Evolutionary conservation across 1,284 basidiomycete species (phyloP), one percentile per base, ranked within the genome.

Genomic region (Marasmius sp.): DNA sequence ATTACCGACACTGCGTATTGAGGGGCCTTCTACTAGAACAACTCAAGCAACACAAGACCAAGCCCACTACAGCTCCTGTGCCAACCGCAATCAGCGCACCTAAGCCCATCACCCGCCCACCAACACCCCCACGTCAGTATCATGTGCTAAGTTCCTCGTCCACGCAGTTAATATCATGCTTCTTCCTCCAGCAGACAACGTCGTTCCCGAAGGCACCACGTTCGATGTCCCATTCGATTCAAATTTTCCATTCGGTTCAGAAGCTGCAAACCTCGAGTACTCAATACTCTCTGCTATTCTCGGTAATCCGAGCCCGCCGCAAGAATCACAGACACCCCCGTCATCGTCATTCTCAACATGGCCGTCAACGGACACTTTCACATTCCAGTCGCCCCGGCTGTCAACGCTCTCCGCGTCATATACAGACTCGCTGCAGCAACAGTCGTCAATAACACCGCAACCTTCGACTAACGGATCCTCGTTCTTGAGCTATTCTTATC

Each of bases 271-370:
- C 72, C 81, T 95, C 63, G 95, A 97, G 72, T 96, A 96, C 75
- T 93, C 92, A 53, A 95, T 96, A 64, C 83, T 97, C 7, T 93
- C 92, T 39, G 89, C 91, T n/a, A 96, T 97, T 74, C 82, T 97
- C 52, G 92, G 91, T 39, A 92, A 89, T 67, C 81, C 86, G 47
- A 89, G 87, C 68, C 86, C 86, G 8, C 81, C 85, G 53, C 87
- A 87, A 57, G 82, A 83, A 8, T 74, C 70, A 50, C 76, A 74
- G 57, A 79, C 71, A 58, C 77, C 77, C 55, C 80, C 76, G 49
- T 79, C 76, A 48, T 79, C 77, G 60, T 67, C 74, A 20, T 82
- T 81, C 66, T 72, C 78, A 56, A 67, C 75, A 22, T 82, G 80
- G 79, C 72, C 77, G 34, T 75, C 77, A 41, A 67, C 68, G 53